phyloP scores from a whole-genome alignment of 305 asterid species.

The Euphrasia arctica region DNA sequence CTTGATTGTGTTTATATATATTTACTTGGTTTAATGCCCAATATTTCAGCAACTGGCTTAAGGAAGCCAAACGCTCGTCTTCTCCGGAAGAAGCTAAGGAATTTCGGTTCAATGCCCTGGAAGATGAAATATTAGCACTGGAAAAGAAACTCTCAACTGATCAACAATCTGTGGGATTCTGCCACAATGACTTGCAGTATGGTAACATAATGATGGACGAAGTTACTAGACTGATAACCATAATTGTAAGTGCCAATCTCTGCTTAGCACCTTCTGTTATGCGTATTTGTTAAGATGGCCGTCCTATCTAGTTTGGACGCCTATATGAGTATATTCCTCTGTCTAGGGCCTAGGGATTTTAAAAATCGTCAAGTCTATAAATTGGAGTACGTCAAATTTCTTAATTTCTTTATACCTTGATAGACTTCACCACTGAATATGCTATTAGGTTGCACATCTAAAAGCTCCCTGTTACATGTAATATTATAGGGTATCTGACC shows the following conservation, averaged over 20 bases:
- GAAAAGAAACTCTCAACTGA: slow-evolving; percentile 44
- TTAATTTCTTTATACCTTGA: no score
- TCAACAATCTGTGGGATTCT: slow-evolving; percentile 58
- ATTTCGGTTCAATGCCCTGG: slow-evolving; percentile 46
- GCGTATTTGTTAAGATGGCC: not conserved
- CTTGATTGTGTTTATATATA: not conserved
- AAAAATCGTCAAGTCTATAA: not conserved
- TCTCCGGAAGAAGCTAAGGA: slow-evolving; percentile 47
- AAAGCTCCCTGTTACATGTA: not conserved
- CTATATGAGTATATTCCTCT: slow-evolving; percentile 6
- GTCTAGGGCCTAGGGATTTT: not conserved
- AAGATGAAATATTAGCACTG: slow-evolving; percentile 52
- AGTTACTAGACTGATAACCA: slow-evolving; percentile 58
- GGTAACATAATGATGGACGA: slow-evolving; percentile 96
- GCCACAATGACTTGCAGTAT: slow-evolving; percentile 94
- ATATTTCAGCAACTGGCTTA: slow-evolving; percentile 67
- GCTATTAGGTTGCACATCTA: not conserved
- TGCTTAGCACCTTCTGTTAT: slow-evolving; percentile 3
- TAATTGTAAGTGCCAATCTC: slow-evolving; percentile 60
- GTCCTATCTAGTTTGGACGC: slow-evolving; percentile 4
- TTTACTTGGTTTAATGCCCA: slow-evolving; percentile 13
- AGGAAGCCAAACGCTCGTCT: slow-evolving; percentile 56
- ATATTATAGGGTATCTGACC: not conserved
- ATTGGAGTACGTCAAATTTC: not conserved
- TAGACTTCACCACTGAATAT: slow-evolving; percentile 8